These are phyloP conservation scores for Dalbergia cultrata DNA, from an alignment of 306 rosid species.

Conservation along the genomic window DNA sequence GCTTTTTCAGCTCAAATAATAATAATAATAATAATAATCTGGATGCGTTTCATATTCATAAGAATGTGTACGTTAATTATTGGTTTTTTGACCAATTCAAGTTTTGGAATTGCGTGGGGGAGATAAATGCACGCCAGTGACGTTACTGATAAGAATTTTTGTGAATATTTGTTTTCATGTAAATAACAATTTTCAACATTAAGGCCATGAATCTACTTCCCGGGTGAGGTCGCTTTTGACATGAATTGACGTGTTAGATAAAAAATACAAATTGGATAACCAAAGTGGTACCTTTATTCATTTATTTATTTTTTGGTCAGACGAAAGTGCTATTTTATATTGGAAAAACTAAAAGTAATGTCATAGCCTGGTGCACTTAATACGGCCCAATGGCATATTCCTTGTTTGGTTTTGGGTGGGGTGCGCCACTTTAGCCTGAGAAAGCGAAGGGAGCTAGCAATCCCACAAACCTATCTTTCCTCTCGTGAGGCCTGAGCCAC, in stretches of 20 bases:
- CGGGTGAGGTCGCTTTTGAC: background rate
- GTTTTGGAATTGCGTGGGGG: background rate
- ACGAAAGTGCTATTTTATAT: too few species aligned
- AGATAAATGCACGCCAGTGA: background rate
- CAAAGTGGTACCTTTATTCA: background rate
- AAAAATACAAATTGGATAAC: background rate
- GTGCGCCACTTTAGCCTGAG: background rate
- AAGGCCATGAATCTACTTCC: background rate
- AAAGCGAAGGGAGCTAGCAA: background rate
- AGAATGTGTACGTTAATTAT: background rate
- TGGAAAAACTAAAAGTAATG: background rate
- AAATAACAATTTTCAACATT: background rate
- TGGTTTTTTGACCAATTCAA: background rate
- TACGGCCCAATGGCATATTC: conserved; percentile 26
- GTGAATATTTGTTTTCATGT: background rate
- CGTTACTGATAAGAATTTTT: background rate
- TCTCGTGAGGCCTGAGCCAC: too few species aligned
- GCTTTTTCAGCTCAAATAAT: too few species aligned
- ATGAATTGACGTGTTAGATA: background rate
- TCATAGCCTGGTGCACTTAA: background rate
- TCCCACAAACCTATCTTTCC: background rate
- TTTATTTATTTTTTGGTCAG: too few species aligned
- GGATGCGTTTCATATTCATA: background rate
- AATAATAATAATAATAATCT: too few species aligned
- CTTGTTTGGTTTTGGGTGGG: background rate